A percentile compares a stretch with the other conserved stretches of the same genome.
Conservation (phyloP, 257 asterid genomes). For the Plantago elongata region DNA sequence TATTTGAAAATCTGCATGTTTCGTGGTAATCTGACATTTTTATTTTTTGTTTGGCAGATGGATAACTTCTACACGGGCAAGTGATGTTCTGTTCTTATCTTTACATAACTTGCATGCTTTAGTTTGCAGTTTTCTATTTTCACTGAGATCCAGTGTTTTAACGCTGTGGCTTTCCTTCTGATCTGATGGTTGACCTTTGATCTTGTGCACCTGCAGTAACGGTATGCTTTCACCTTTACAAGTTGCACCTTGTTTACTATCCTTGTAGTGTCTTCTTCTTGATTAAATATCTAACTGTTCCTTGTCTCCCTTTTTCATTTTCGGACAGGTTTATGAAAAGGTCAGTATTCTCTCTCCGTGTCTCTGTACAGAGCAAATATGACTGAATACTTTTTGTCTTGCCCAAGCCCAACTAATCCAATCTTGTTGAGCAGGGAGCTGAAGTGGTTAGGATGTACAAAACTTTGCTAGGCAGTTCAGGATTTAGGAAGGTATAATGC, state of each 20-base stretch:
- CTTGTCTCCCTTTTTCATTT: constrained; percentile 18
- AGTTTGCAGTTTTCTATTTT: constrained; percentile 4
- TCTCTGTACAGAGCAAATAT: too few relatives aligned
- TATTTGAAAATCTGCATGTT: neutral
- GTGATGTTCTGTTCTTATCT: constrained; percentile 19
- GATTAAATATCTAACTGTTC: constrained; percentile 24
- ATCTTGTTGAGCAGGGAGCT: constrained; percentile 55
- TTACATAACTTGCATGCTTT: constrained; percentile 13
- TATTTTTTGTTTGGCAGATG: constrained; percentile 48
- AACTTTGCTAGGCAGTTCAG: constrained; percentile 63
- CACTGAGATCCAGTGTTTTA: constrained; percentile 19
- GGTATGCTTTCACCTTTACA: constrained; percentile 35
- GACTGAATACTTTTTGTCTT: neutral
- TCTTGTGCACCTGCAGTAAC: constrained; percentile 47
- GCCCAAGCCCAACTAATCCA: constrained; percentile 12
- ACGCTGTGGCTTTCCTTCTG: constrained; percentile 23
- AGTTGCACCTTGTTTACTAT: constrained; percentile 10
- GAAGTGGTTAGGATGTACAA: constrained; percentile 93
- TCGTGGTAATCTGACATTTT: constrained; percentile 11
- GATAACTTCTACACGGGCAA: constrained; percentile 87
- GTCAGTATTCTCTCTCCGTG: constrained; percentile 23
- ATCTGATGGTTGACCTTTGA: constrained; percentile 28
- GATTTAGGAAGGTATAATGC: constrained; percentile 66
- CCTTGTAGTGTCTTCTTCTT: constrained; percentile 9
- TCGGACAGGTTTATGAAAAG: constrained; percentile 70